Conservation (phyloP, 768 basidiomycete species). For the Lentinula sp. region DNA sequence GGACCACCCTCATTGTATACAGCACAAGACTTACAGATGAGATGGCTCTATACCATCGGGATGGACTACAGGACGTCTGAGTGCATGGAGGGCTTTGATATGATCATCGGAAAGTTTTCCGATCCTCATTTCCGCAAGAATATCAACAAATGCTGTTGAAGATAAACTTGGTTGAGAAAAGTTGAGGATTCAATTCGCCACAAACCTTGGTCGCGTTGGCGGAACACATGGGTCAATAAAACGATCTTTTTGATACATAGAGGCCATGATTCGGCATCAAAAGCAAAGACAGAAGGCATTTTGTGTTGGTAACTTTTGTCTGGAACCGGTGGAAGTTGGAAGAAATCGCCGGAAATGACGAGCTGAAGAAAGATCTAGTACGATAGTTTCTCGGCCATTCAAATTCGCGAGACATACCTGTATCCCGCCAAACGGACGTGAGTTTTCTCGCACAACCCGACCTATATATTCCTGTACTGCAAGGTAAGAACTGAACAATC, state of each 20-base stretch:
- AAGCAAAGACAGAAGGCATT: slow-evolving; percentile 53
- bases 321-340: slow-evolving; percentile 71
- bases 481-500: slow-evolving; percentile 11
- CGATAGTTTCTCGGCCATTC: not conserved
- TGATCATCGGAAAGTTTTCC: slow-evolving; percentile 53
- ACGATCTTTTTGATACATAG: slow-evolving; percentile 41
- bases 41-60: slow-evolving; percentile 73
- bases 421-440: slow-evolving; percentile 60
- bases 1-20: not conserved
- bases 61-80: slow-evolving; percentile 56
- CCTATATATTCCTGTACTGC: slow-evolving; percentile 34
- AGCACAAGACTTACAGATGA: slow-evolving; percentile 52
- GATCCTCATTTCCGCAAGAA: slow-evolving; percentile 85
- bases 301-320: slow-evolving; percentile 27
- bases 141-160: slow-evolving; percentile 27
- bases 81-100: slow-evolving; percentile 43
- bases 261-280: slow-evolving; percentile 59
- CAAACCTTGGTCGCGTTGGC: slow-evolving; percentile 57
- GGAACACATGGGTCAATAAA: slow-evolving; percentile 59
- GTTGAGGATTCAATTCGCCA: not conserved
- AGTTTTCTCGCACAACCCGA: slow-evolving; percentile 31
- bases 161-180: not conserved
- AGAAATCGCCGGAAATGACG: slow-evolving; percentile 74
- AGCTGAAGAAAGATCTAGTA: slow-evolving; percentile 35
- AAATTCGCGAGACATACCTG: slow-evolving; percentile 31